Evolutionary conservation across 1,284 basidiomycete species (phyloP).

Genomic region (Spongispora temasekensis): DNA sequence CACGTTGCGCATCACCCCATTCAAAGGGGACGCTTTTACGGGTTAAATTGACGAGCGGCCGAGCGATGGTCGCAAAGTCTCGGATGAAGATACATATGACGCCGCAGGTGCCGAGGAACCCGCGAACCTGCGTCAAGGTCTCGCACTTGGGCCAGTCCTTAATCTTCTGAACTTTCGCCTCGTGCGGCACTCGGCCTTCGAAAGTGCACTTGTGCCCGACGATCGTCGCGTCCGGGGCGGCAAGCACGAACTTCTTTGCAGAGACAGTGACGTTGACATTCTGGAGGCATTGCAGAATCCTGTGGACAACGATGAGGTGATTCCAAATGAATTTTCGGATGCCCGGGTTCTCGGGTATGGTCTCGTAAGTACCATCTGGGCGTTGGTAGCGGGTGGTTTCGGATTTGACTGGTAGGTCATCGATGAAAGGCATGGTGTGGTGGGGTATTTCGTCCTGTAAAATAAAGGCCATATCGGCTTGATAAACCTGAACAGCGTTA

Average conservation of each 20-base stretch:
- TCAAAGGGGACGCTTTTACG: background rate
- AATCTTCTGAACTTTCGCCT: no score
- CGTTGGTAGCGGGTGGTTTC: background rate
- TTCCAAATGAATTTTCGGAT: background rate
- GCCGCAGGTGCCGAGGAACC: background rate
- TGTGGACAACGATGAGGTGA: background rate
- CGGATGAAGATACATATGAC: no score
- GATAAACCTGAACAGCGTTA: background rate
- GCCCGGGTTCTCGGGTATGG: background rate
- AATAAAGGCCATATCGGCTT: background rate
- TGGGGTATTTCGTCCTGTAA: background rate
- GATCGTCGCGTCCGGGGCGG: background rate
- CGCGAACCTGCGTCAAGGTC: background rate
- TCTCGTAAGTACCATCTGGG: no score
- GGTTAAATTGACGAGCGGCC: no score
- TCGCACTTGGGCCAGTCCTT: no score
- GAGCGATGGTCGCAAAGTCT: no score
- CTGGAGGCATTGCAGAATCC: background rate
- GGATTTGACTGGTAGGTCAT: background rate
- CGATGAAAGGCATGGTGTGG: background rate
- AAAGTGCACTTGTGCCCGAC: no score
- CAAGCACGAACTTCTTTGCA: background rate
- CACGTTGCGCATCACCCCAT: background rate
- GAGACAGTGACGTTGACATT: background rate
- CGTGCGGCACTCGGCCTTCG: no score